Evolutionary conservation across 2,329 filamentous ascomycete genomes (phyloP), one percentile per base, ranked within the genome.

Genomic region (Colletotrichum endophyticum): DNA sequence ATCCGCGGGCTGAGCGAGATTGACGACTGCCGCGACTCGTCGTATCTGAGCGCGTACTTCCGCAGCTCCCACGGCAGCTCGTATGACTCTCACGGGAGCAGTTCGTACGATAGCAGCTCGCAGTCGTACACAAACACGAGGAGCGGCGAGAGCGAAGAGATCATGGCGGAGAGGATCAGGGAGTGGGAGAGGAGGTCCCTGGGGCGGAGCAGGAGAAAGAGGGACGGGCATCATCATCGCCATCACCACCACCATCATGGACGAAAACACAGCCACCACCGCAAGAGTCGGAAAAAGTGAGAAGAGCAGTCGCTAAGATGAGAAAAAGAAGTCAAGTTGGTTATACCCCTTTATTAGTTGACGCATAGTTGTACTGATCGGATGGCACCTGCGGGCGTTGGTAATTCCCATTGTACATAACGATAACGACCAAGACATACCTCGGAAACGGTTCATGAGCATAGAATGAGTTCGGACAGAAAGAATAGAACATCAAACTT

Each of bases 401-500:
- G 61, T 13, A 22, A 39, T 27, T 22, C 25, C 62, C 36, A 9
- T 32, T 66, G 6, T 16, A 66, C n/a, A 22, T 49, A 5, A 11
- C 8, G 27, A 32, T 28, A 28, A 66, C 4, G 39, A 66, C 27
- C n/a, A 30, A 32, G 27, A 66, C 63, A 39, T 22, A 66, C 25
- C 36, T 62, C 59, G 30, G 28, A 62, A n/a, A 30, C 12, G 59
- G 30, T 53, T 22, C n/a, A 53, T 53, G 44, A 53, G n/a, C n/a
- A 30, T 62, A 62, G 59, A 36, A 36, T 64, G 32, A 62, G 19
- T 5, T 34, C 32, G 8, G 8, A 34, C 59, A 32, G 30, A 32
- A 39, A 44, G 15, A n/a, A 44, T 63, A 27, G 56, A 75, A 72
- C 62, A 72, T 56, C 53, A 72, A 27, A 61, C 66, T 77, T 67